phyloP scores from a whole-genome alignment of 1,284 basidiomycete species.

The Mrakiaceae sp. region DNA sequence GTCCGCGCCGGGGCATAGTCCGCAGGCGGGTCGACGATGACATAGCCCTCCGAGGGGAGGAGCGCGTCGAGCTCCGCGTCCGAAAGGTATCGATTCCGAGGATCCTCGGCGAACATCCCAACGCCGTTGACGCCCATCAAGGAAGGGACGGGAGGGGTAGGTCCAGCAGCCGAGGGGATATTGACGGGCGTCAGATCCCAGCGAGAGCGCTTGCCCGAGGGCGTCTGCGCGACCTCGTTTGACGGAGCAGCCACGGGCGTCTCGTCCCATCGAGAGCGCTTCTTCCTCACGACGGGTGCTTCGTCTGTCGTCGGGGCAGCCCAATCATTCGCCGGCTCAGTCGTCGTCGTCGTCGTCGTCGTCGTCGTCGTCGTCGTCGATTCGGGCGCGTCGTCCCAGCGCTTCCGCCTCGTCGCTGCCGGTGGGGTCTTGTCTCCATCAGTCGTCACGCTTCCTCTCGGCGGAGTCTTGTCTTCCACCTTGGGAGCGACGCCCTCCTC shows the following conservation, averaged over 20 bases:
- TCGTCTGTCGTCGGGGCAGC: conserved; percentile 18
- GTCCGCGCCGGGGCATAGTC: conserved; percentile 69
- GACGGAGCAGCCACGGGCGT: conserved; percentile 53
- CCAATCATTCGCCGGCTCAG: too few species aligned
- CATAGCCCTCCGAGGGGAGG: conserved; percentile 78
- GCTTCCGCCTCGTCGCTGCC: conserved; percentile 13
- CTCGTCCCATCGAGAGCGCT: conserved; percentile 79
- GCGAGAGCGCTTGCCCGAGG: conserved; percentile 57
- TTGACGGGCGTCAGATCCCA: conserved; percentile 79
- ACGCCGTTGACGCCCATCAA: conserved; percentile 34
- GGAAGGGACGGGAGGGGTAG: conserved; percentile 23
- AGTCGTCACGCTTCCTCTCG: conserved; percentile 39
- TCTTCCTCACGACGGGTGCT: conserved; percentile 27
- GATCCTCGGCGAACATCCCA: conserved; percentile 81
- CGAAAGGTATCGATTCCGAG: conserved; percentile 83
- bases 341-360: too few species aligned
- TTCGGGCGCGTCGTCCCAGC: conserved; percentile 26
- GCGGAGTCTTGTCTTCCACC: conserved; percentile 70
- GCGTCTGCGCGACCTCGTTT: conserved; percentile 43
- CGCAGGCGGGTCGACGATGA: conserved; percentile 83
- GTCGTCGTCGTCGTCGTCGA: conserved; percentile 43
- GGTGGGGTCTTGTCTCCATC: conserved; percentile 25
- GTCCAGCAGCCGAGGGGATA: conserved; percentile 24
- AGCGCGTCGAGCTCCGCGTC: conserved; percentile 92
- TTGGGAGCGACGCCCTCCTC: conserved; percentile 71